Evolutionary conservation across 768 basidiomycete species (phyloP).

Genomic region (Boletus speciosus): DNA sequence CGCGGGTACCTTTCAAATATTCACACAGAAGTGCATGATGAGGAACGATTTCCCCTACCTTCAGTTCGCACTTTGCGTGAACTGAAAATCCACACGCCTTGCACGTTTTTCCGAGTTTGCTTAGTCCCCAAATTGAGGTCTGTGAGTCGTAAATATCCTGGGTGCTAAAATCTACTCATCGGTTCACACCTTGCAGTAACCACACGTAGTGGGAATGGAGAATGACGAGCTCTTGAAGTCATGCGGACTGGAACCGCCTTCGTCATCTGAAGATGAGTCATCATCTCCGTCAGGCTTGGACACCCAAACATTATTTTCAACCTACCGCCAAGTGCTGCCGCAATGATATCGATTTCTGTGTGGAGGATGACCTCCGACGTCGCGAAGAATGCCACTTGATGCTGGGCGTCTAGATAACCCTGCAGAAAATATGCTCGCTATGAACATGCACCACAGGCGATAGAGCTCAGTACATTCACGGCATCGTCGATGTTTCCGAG

Average conservation of each 20-base stretch:
- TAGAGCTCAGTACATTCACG: conserved; percentile 16
- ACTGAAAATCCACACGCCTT: conserved; percentile 73
- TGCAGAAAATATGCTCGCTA: conserved; percentile 26
- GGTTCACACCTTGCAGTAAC: conserved; percentile 68
- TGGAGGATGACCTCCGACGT: conserved; percentile 56
- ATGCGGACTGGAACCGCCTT: conserved; percentile 68
- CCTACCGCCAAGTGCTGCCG: conserved; percentile 61
- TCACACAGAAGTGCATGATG: conserved; percentile 8
- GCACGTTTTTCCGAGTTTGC: conserved; percentile 85
- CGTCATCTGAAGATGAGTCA: conserved; percentile 51
- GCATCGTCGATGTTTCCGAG: conserved; percentile 51
- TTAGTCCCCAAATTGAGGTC: conserved; percentile 85
- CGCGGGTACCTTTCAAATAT: conserved; percentile 58
- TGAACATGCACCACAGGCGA: background rate
- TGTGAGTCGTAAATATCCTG: conserved; percentile 27
- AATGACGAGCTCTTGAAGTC: conserved; percentile 83
- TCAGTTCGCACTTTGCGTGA: conserved; percentile 82
- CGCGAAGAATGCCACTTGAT: conserved; percentile 52
- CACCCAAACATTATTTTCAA: background rate
- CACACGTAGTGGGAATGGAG: conserved; percentile 80
- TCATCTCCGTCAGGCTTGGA: conserved; percentile 6
- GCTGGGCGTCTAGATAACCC: conserved; percentile 61
- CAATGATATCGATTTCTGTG: conserved; percentile 63
- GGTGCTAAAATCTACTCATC: background rate
- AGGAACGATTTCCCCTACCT: conserved; percentile 42